Evolutionary conservation across 1,284 basidiomycete genomes (phyloP), one percentile per base, ranked within the genome.

Genomic region (Pseudozyma hubeiensis): DNA sequence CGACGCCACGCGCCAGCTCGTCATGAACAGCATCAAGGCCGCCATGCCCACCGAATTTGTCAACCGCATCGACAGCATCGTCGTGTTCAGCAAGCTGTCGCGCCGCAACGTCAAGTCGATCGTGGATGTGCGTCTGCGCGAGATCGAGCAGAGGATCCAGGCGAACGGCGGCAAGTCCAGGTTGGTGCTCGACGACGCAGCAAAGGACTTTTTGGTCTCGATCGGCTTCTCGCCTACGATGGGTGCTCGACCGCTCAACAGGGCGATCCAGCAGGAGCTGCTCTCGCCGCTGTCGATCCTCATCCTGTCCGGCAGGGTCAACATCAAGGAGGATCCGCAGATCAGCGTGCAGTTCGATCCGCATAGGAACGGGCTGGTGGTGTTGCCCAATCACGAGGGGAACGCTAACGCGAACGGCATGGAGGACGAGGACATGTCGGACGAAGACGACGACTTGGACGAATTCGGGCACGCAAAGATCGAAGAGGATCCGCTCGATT

Each of bases 231-330:
- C 77, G 57, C 83, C 84, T 1, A 75, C 66, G 70, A 79, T 82
- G 74, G 80, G 78, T 49, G 96, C 95, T 57, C 90, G 96, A 56
- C 96, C 96, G 2, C 89, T 99, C 72, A 92, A 93, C 82, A 89
- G 95, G 44, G 89, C 92, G 8, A 97, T 99, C 80, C 94, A 97
- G 85, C 91, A 89, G 80, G 93, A 98, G 84, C 87, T 99, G 49
- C 88, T 99, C 78, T 95, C 97, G 85, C 96, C 96, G 9, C 87
- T 99, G 47, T 94, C 93, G 17, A 87, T 92, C 65, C 89, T 93
- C 86, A 88, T 99, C 51, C 89, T 99, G 49, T 91, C 92, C 40
- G 93, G 92, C 74, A 89, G 90, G 53, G 87, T 97, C 56, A 89
- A 90, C 50, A 87, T 97, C 59, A 88, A 90, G 50, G 94, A 98